These are phyloP conservation scores for Stellera chamaejasme DNA, from an alignment of 345 rosid genomes.

Conservation along the genomic window DNA sequence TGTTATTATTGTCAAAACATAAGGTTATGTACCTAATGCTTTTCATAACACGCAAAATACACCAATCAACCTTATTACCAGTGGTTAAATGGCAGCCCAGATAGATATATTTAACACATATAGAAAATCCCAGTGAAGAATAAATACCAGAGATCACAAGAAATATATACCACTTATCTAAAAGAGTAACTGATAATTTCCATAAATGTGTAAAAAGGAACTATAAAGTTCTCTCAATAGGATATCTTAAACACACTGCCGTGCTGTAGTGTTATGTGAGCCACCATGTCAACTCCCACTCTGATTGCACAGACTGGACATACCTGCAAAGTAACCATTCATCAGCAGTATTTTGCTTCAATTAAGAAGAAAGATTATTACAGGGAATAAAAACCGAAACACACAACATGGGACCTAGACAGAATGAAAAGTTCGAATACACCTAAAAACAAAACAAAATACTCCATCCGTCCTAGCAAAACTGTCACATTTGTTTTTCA, in stretches of 20 bases:
- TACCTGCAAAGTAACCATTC: slow-evolving; percentile 38
- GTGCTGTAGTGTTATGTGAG: slow-evolving; percentile 89
- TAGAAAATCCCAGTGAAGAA: neutral
- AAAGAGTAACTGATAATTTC: neutral
- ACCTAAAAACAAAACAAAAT: too few species aligned
- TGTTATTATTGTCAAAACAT: too few species aligned
- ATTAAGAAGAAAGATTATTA: too few species aligned
- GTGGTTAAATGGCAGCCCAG: neutral
- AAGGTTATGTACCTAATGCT: too few species aligned
- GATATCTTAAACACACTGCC: slow-evolving; percentile 94
- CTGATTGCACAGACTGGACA: slow-evolving; percentile 89
- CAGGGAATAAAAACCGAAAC: too few species aligned
- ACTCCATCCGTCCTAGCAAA: too few species aligned
- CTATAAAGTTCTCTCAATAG: slow-evolving; percentile 18
- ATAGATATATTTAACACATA: neutral
- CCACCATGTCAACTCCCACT: slow-evolving; percentile 93
- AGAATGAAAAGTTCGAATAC: too few species aligned
- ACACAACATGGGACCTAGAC: too few species aligned
- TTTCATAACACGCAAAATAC: too few species aligned
- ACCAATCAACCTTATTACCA: too few species aligned
- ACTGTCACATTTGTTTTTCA: too few species aligned
- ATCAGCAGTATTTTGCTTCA: too few species aligned
- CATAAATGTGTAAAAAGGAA: neutral
- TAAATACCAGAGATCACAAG: neutral
- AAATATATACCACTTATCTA: neutral